A percentile compares a stretch with the other conserved stretches of the same genome.
Conservation (phyloP, 2,329 filamentous ascomycete genomes). For the Cercospora canescens region DNA sequence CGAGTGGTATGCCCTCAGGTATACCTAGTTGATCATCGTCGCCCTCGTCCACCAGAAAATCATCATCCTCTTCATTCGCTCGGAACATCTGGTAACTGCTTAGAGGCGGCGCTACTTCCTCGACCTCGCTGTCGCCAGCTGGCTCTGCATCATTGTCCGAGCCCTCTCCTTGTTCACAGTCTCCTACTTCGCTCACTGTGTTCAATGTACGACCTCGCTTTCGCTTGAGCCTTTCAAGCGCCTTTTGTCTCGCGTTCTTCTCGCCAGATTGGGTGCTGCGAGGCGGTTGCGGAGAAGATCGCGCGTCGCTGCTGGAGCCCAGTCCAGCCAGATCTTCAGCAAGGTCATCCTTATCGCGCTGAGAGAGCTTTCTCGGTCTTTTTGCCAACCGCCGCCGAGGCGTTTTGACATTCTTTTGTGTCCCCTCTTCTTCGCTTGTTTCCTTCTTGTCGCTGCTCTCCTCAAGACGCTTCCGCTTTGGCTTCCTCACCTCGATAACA, state of each 20-base stretch:
- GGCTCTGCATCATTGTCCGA: conserved; percentile 32
- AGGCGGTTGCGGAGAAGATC: conserved; percentile 24
- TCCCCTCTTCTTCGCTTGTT: conserved; percentile 21
- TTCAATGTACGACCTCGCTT: conserved; percentile 31
- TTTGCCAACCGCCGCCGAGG: conserved; percentile 26
- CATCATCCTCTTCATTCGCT: conserved; percentile 60
- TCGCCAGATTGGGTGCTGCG: conserved; percentile 32
- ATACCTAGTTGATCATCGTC: conserved; percentile 59
- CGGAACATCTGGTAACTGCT: conserved; percentile 48
- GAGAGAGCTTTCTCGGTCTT: conserved; percentile 26
- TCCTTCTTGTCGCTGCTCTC: conserved; percentile 18
- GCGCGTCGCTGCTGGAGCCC: conserved; percentile 34
- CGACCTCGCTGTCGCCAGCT: conserved; percentile 48
- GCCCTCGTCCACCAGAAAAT: conserved; percentile 57
- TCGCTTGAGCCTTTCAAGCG: conserved; percentile 46
- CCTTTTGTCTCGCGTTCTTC: conserved; percentile 42
- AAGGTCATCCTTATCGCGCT: conserved; percentile 44
- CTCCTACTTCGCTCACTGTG: conserved; percentile 21
- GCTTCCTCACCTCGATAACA: conserved; percentile 22
- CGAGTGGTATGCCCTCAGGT: conserved; percentile 63
- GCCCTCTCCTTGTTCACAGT: conserved; percentile 32
- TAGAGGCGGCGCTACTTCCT: conserved; percentile 44
- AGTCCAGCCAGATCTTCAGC: conserved; percentile 50
- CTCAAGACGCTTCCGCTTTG: conserved; percentile 21
- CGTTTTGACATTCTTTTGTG: conserved; percentile 28